Base-by-base conservation (phyloP, 371 early-diverging fungal species). In the Mortierella sp. region DNA sequence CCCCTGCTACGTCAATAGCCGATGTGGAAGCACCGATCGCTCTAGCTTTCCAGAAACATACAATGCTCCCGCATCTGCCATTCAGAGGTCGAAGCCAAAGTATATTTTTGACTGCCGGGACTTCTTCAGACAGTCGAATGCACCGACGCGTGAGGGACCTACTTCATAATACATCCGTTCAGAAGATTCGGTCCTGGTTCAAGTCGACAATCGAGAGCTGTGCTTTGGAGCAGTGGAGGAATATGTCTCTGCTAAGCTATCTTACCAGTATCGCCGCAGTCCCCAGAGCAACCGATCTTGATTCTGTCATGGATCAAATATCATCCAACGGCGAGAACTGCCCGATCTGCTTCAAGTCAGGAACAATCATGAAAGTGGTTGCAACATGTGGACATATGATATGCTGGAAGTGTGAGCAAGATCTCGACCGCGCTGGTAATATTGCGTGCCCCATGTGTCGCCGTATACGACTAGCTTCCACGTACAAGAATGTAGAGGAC, bases 361-460 rank as follows among this genome's bases (percentile, higher is more conserved):
- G 62, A 11, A 32, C 66, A 18, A 55, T 66, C 14, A 71, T 80
- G 66, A 80, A 80, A 32, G 16, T 30, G 16, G 64, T 66, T 22
- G 35, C 47, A 4, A 47, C 39, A 0, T 80, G 80, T 51, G 66
- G 68, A 1, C 80, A 80, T 22, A 22, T 22, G 11, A 55, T 75
- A 16, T 80, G 80, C 47, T 72, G 75, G 75, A 74, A 72, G 32
- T 80, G 80, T 52, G 80, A 80, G 22, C 57, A 68, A 20, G 40
- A 57, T 20, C 51, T 80, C 43, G 55, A 72, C 43, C 66, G 61
- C 16, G 62, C 64, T 12, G 75, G 72, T 3, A 75, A 74, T 28
- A 66, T 80, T 20, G 62, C 75, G 3, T 80, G 80, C 32, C 80
- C 80, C 0, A 35, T 80, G 64, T 80, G 80, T 43, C 75, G 80